Percentiles rank a stretch among this genome's conserved stretches.
These are phyloP conservation scores for Verticillium isaacii DNA, from an alignment of 2,329 filamentous ascomycete genomes.

Conservation along the genomic window DNA sequence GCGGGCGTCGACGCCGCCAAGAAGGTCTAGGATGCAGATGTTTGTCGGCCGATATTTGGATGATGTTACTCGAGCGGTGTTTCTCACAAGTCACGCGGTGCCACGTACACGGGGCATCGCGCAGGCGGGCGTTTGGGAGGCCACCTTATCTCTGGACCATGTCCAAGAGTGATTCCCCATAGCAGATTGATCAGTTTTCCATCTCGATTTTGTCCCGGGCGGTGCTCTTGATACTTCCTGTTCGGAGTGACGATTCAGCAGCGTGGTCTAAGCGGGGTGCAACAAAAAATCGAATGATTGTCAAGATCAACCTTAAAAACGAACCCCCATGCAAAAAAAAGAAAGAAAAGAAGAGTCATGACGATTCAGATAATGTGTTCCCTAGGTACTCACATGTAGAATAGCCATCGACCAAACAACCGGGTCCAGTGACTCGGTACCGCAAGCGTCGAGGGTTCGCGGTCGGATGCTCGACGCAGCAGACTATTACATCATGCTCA, in stretches of 20 bases:
- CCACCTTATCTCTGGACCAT: not conserved
- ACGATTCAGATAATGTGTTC: no score
- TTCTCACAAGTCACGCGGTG: not conserved
- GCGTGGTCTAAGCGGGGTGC: not conserved
- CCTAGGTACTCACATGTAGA: not conserved
- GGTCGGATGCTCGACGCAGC: not conserved
- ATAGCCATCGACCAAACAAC: not conserved
- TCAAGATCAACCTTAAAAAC: no score
- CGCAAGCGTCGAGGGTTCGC: not conserved
- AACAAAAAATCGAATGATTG: no score
- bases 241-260: no score
- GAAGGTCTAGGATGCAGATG: conserved; percentile 23
- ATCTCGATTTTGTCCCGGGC: not conserved
- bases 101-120: not conserved
- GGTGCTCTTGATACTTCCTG: no score
- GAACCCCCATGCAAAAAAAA: no score
- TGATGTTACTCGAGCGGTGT: not conserved
- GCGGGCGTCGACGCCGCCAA: conserved; percentile 23
- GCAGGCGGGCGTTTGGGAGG: not conserved
- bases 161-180: not conserved
- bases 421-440: not conserved
- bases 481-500: not conserved
- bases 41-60: not conserved
- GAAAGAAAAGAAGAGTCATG: no score
- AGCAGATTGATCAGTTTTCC: not conserved